phyloP scores from a whole-genome alignment of 2,329 filamentous ascomycete species.

The Bipolaris zeicola region DNA sequence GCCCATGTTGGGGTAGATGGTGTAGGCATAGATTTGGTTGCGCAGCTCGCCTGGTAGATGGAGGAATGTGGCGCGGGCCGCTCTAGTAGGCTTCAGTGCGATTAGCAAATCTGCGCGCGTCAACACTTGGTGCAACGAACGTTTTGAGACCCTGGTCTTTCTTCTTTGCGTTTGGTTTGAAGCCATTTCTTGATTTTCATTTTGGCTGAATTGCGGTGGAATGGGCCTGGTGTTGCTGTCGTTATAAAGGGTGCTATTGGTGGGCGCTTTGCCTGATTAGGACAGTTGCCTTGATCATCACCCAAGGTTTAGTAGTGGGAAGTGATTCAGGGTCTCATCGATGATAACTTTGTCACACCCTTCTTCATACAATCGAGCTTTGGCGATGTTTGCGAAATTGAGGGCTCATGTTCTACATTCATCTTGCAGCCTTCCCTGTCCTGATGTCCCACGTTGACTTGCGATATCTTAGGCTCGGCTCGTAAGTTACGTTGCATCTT shows the following conservation, averaged over 20 bases:
- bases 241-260: neutral
- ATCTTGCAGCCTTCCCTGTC: too few species aligned
- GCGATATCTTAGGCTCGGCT: too few species aligned
- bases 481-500: neutral
- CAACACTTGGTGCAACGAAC: neutral
- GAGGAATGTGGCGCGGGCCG: constrained; percentile 11
- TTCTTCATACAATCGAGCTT: too few species aligned
- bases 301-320: too few species aligned
- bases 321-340: too few species aligned
- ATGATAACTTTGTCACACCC: too few species aligned
- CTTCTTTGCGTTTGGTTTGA: too few species aligned
- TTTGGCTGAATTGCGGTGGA: neutral
- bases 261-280: constrained; percentile 5
- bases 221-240: neutral
- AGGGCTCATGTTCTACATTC: too few species aligned
- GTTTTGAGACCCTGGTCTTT: too few species aligned
- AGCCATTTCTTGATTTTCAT: neutral
- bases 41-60: constrained; percentile 32
- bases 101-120: neutral
- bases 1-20: constrained; percentile 15
- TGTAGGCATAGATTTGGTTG: constrained; percentile 26
- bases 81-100: neutral
- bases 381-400: too few species aligned
- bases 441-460: too few species aligned
- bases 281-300: neutral